Percentiles rank a stretch among this genome's conserved stretches.
Conservation (phyloP, 495 filamentous ascomycete species). For the Hyaloscypha bicolor region DNA sequence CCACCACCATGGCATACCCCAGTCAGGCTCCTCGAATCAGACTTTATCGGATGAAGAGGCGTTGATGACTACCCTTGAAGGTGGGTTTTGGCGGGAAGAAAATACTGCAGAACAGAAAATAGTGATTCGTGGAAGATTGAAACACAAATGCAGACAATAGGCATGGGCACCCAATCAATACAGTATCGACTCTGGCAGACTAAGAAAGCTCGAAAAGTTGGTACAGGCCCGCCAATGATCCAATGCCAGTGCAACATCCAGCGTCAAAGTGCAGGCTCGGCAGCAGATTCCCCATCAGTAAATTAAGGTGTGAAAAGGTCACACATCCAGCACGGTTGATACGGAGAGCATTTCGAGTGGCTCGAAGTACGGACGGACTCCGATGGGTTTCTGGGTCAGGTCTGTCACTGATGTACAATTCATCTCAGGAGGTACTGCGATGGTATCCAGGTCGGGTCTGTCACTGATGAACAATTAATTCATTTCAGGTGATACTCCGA, state of each 20-base stretch:
- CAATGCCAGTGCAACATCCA: background rate
- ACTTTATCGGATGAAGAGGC: background rate
- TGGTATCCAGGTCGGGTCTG: too few species aligned
- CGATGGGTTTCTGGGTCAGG: too few species aligned
- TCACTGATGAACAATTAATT: too few species aligned
- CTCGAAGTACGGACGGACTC: too few species aligned
- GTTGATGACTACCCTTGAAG: background rate
- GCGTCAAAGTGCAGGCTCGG: background rate
- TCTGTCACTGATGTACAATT: too few species aligned
- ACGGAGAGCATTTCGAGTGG: background rate
- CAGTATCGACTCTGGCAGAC: background rate
- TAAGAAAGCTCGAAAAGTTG: background rate
- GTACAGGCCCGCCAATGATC: background rate
- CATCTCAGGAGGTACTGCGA: too few species aligned
- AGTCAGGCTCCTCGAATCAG: background rate
- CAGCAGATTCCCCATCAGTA: background rate
- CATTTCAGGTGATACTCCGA: too few species aligned
- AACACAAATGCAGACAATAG: background rate
- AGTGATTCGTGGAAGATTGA: background rate
- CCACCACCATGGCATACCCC: background rate
- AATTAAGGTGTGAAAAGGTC: background rate
- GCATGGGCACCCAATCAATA: background rate
- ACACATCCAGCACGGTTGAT: background rate
- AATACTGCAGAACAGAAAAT: background rate
- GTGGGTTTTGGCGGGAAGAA: background rate